Evolutionary conservation across 1,284 basidiomycete species (phyloP), one percentile per base, ranked within the genome.

Genomic region (Heliocybe sulcata): DNA sequence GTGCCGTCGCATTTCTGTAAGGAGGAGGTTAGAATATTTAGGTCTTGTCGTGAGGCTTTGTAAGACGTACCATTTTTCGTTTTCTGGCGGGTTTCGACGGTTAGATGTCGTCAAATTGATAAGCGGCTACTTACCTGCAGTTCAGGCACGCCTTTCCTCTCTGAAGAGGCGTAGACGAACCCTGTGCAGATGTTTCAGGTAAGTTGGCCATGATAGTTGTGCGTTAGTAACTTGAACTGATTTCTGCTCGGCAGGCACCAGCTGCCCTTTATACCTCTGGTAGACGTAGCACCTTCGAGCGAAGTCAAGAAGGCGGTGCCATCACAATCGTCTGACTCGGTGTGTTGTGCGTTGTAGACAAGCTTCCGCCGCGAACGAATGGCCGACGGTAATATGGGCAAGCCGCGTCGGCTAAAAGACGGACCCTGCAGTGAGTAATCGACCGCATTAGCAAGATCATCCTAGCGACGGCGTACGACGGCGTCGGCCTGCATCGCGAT

Each of bases 1-100:
- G 51, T 42, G 2, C 75, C 74, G 53, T 77, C 73, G 38, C 74
- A 76, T 65, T 65, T 73, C 74, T 76, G 52, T 8, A 8, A 2
- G n/a, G n/a, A n/a, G n/a, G n/a, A n/a, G n/a, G n/a, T n/a, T n/a
- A n/a, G n/a, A n/a, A n/a, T n/a, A n/a, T n/a, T n/a, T n/a, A n/a
- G n/a, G 35, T 12, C 54, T 33, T 8, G 38, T 33, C 10, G 42
- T 49, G 35, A 22, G 45, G 22, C 26, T 27, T 33, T 12, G 35
- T 16, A n/a, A 3, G 4, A 51, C 64, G 51, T 35, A 70, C 73
- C 63, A 74, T 69, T 60, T 76, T 75, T 26, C 74, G 64, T 56
- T 70, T 71, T 55, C 72, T 74, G 42, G 10, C 31, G 35, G 22
- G 42, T 26, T 53, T 27, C 19, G 16, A 22, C 11, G 16, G 33